Evolutionary conservation across 352 stramenopile species (phyloP), one percentile per base, ranked within the genome.

Genomic region (Globisporangium cylindrosporum): DNA sequence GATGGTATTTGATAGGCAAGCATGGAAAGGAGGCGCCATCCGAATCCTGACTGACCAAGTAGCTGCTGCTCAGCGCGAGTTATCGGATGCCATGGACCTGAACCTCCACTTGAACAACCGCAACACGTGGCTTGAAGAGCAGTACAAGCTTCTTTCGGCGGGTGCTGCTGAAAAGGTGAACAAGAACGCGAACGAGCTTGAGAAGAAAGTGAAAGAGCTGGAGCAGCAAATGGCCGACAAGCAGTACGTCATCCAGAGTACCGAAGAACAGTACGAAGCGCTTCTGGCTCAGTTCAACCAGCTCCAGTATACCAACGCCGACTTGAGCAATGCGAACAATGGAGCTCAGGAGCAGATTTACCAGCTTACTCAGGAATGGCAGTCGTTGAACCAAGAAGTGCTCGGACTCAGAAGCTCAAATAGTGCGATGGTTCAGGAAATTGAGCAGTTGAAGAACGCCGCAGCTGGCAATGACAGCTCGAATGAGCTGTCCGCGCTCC

Each of bases 71-170:
- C 88, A 95, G 67, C 79, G 76, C 36, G 86, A 94, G 66, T 71
- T 95, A 7, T 91, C 84, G n/a, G 82, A 93, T 22, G 82, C 86
- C 4, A 93, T 95, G 86, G 82, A 94, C 25, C 58, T 95, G 60
- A 94, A 94, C 48, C 68, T 93, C 29, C 81, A 92, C 32, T 64
- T 95, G 54, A 93, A 80, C 69, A 90, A 89, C 62, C 88, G 80
- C 27, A 94, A 93, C 68, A 81, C 80, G 49, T 91, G 77, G 78
- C 74, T 95, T 0, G 88, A 95, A 65, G 86, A 93, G 34, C 81
- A 93, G 61, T 82, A 88, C 63, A 72, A 80, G 34, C 67, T 83
- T 62, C 62, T 91, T 10, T 75, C 71, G 29, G 73, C 38, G 57
- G 76, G 59, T 73, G 48, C 20, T 22, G 68, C 73, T 7, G 70